Conservation (phyloP, 1,284 basidiomycete genomes). For the Moesziomyces parantarcticus region DNA sequence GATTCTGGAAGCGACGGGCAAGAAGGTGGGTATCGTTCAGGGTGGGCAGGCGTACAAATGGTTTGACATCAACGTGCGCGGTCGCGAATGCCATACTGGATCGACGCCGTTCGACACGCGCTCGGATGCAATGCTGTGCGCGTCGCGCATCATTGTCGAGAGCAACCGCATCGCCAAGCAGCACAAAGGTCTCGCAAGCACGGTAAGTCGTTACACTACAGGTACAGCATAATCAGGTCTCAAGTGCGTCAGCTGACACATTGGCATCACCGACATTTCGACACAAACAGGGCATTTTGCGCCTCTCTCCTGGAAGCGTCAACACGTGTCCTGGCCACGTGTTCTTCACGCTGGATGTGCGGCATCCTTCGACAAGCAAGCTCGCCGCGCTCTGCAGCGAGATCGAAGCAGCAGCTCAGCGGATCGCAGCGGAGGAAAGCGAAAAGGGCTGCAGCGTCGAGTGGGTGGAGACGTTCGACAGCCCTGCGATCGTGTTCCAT, state of each 20-base stretch:
- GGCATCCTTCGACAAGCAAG: slow-evolving; percentile 27
- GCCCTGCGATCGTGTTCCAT: slow-evolving; percentile 43
- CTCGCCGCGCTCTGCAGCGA: slow-evolving; percentile 26
- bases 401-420: slow-evolving; percentile 18
- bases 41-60: slow-evolving; percentile 48
- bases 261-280: neutral
- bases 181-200: slow-evolving; percentile 32
- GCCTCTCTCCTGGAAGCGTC: slow-evolving; percentile 39
- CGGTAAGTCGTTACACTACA: slow-evolving; percentile 10
- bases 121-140: slow-evolving; percentile 45
- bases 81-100: slow-evolving; percentile 40
- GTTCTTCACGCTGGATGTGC: slow-evolving; percentile 40
- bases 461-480: slow-evolving; percentile 39
- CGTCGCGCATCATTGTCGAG: slow-evolving; percentile 38
- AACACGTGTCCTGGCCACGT: slow-evolving; percentile 44
- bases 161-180: slow-evolving; percentile 42
- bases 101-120: slow-evolving; percentile 41
- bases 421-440: slow-evolving; percentile 25
- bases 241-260: neutral
- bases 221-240: no score
- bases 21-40: slow-evolving; percentile 36
- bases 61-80: slow-evolving; percentile 40
- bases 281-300: slow-evolving; percentile 23
- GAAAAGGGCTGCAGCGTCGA: slow-evolving; percentile 36
- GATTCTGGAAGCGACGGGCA: slow-evolving; percentile 33